phyloP scores from a whole-genome alignment of 2,329 filamentous ascomycete species.

The Cercospora janseana region DNA sequence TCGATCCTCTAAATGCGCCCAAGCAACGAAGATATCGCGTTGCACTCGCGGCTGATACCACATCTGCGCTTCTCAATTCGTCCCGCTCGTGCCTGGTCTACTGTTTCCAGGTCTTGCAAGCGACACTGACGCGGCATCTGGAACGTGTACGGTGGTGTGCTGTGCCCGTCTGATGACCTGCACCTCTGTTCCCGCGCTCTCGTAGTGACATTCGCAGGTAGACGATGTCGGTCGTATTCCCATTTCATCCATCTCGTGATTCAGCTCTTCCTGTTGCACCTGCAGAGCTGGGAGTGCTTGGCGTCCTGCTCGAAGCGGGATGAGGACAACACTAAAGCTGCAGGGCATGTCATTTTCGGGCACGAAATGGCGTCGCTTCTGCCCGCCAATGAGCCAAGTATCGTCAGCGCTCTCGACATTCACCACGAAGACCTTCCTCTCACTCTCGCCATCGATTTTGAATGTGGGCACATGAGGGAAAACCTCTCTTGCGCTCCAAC shows the following conservation, averaged over 20 bases:
- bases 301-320: slow-evolving; percentile 76
- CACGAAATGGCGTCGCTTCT: slow-evolving; percentile 73
- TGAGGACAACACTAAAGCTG: slow-evolving; percentile 67
- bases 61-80: not conserved
- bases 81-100: slow-evolving; percentile 19
- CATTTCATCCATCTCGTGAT: slow-evolving; percentile 31
- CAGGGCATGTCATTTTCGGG: slow-evolving; percentile 37
- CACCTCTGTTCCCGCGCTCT: slow-evolving; percentile 74
- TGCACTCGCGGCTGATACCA: not conserved
- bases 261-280: slow-evolving; percentile 61
- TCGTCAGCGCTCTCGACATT: slow-evolving; percentile 70
- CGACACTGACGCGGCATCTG: slow-evolving; percentile 11
- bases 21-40: not conserved
- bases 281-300: slow-evolving; percentile 77
- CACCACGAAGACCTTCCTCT: slow-evolving; percentile 69
- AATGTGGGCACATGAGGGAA: slow-evolving; percentile 28
- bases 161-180: slow-evolving; percentile 51
- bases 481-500: slow-evolving; percentile 56
- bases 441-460: slow-evolving; percentile 21
- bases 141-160: slow-evolving; percentile 19
- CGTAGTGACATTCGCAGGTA: slow-evolving; percentile 75
- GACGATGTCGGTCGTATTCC: slow-evolving; percentile 33
- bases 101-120: slow-evolving; percentile 9
- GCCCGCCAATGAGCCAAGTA: slow-evolving; percentile 85
- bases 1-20: slow-evolving; percentile 9